phyloP scores from a whole-genome alignment of 306 rosid genomes.

The Cajanus cajan region DNA sequence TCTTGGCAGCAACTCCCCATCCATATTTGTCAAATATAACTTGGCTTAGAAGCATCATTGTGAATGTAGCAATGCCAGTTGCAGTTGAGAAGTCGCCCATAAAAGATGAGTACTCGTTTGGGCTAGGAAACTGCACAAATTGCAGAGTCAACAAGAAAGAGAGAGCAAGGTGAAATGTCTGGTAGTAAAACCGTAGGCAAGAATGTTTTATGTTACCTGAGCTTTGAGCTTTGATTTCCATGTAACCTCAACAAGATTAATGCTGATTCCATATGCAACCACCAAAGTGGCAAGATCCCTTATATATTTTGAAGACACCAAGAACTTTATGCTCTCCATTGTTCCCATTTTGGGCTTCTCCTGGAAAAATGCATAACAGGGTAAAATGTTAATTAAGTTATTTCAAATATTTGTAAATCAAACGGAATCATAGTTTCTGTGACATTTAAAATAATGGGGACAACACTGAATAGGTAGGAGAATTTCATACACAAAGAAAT shows the following conservation, averaged over 20 bases:
- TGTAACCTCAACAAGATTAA: constrained; percentile 97
- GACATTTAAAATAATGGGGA: background rate
- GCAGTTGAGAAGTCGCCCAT: constrained; percentile 99
- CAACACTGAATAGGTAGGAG: background rate
- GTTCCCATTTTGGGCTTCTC: constrained; percentile 96
- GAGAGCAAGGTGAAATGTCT: background rate
- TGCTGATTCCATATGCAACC: constrained; percentile 98
- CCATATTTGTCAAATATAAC: constrained; percentile 82
- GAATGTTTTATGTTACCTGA: constrained; percentile 55
- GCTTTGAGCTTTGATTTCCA: constrained; percentile 99
- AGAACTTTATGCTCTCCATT: constrained; percentile 98
- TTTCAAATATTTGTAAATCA: constrained; percentile 15
- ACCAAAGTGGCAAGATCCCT: constrained; percentile 98
- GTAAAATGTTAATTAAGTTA: background rate
- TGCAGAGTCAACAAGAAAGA: background rate
- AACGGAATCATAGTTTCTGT: background rate
- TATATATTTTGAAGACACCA: constrained; percentile 89
- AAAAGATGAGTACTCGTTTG: constrained; percentile 94
- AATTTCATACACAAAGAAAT: background rate
- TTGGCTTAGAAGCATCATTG: constrained; percentile 94
- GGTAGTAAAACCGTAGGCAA: constrained; percentile 7
- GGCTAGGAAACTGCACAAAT: constrained; percentile 89
- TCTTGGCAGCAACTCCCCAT: constrained; percentile 98
- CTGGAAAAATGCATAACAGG: constrained; percentile 43
- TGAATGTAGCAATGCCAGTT: constrained; percentile 90